Evolutionary conservation across 2,329 filamentous ascomycete species (phyloP).

Genomic region (Fusarium sp.): DNA sequence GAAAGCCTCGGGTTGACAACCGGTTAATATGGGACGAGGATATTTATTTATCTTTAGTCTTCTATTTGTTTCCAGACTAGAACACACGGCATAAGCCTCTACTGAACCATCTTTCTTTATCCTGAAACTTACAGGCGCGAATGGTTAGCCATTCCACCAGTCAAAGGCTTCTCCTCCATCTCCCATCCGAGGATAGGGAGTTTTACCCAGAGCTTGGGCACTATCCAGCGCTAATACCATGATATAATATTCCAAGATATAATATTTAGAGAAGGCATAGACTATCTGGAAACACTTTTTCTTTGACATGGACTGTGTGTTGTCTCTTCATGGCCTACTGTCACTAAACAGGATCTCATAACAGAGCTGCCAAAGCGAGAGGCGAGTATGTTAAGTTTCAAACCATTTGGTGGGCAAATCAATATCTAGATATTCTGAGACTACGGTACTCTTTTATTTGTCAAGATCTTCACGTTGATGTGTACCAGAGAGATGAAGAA

Average conservation of each 20-base stretch:
- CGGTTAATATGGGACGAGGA: constrained; percentile 8
- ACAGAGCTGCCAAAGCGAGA: not conserved
- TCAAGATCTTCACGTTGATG: not conserved
- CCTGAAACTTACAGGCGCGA: not conserved
- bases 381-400: too few relatives aligned
- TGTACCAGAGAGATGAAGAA: not conserved
- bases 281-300: not conserved
- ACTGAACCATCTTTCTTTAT: not conserved
- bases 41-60: not conserved
- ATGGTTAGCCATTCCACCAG: not conserved
- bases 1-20: not conserved
- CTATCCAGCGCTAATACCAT: too few relatives aligned
- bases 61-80: not conserved
- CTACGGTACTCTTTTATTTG: accelerated
- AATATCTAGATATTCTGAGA: accelerated
- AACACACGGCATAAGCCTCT: accelerated
- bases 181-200: too few relatives aligned
- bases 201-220: not conserved
- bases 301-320: too few relatives aligned
- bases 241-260: not conserved
- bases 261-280: not conserved
- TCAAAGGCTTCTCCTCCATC: not conserved
- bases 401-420: not conserved
- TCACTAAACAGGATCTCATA: not conserved
- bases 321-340: too few relatives aligned